Evolutionary conservation across 2,329 filamentous ascomycete genomes (phyloP).

Genomic region (Penicillium expansum): DNA sequence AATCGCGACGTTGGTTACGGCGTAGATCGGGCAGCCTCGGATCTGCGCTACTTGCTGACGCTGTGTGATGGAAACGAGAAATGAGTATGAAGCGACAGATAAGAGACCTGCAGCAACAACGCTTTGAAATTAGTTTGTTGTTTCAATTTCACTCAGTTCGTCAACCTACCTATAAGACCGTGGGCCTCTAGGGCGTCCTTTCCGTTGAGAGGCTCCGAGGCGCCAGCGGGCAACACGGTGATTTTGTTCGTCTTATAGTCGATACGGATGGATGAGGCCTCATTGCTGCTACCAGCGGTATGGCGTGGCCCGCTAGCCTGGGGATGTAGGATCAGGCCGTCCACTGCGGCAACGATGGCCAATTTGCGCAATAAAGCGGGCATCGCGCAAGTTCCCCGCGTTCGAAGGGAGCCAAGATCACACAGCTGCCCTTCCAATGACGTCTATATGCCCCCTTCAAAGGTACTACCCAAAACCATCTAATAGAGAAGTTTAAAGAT

Average conservation of each 20-base stretch:
- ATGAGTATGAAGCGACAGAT: slow-evolving; percentile 74
- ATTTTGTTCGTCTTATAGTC: slow-evolving; percentile 63
- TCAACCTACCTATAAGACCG: slow-evolving; percentile 56
- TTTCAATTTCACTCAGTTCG: not conserved
- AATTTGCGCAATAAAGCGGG: slow-evolving; percentile 76
- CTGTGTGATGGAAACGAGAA: slow-evolving; percentile 80
- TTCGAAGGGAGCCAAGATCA: not conserved
- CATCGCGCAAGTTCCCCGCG: slow-evolving; percentile 51
- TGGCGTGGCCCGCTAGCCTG: slow-evolving; percentile 45
- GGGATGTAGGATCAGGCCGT: slow-evolving; percentile 79
- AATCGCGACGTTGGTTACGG: slow-evolving; percentile 83
- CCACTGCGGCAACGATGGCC: slow-evolving; percentile 73
- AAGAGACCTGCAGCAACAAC: slow-evolving; percentile 65
- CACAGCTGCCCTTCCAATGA: not conserved
- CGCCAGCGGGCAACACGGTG: slow-evolving; percentile 42
- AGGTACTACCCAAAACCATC: not conserved
- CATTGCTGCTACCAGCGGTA: slow-evolving; percentile 51
- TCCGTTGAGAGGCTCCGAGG: slow-evolving; percentile 27
- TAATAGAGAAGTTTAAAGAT: not conserved
- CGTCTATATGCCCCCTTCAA: not conserved
- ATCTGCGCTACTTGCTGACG: slow-evolving; percentile 88
- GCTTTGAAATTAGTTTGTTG: not conserved
- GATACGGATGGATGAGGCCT: slow-evolving; percentile 61
- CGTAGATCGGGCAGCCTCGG: slow-evolving; percentile 76
- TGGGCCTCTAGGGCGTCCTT: slow-evolving; percentile 47